Base-by-base conservation (phyloP, 306 rosid genomes). In the Citrullus amarus region DNA sequence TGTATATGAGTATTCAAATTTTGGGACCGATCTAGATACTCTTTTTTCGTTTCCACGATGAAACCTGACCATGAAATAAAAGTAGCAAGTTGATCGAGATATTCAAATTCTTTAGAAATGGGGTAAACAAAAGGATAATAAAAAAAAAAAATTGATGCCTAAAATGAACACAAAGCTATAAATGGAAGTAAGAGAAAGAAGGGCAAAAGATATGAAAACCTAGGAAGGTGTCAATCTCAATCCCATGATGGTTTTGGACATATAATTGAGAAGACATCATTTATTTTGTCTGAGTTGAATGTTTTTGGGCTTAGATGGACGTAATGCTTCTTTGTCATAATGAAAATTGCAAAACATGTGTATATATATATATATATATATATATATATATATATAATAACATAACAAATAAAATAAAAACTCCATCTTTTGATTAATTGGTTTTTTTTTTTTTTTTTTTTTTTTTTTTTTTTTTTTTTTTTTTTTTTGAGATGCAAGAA, bases 211-310 rank as follows among this genome's bases (percentile, higher is more conserved):
- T 7, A 66, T 17, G 54, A 68, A 68, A 41, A 41, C 74, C 51
- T 41, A 17, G 32, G 74, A 68, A 68, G 48, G 71, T 65, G 71
- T 68, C 30, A 41, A 41, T 68, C 74, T 68, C 74, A 68, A 41
- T 68, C 74, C 30, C 70, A 63, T 63, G 70, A 32, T 63, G 70
- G 34, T 63, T 63, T 63, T 63, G 12, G 70, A 11, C 22, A 63
- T 30, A 32, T 63, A 63, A 63, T 63, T 32, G 12, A 66, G 51
- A 66, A 38, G 13, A 39, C 74, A 68, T 68, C 74, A 41, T 68
- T 68, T 39, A 68, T 68, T 68, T 68, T 68, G 74, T 68, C 74
- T 39, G 15, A 16, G 74, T 68, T n/a, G 48, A 68, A 68, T 39
- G 74, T 41, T 38, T 68, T 66, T 66, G 50, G 50, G 44, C 38